Evolutionary conservation across 2,329 filamentous ascomycete species (phyloP), one percentile per base, ranked within the genome.

Genomic region (Calonectria henricotiae): DNA sequence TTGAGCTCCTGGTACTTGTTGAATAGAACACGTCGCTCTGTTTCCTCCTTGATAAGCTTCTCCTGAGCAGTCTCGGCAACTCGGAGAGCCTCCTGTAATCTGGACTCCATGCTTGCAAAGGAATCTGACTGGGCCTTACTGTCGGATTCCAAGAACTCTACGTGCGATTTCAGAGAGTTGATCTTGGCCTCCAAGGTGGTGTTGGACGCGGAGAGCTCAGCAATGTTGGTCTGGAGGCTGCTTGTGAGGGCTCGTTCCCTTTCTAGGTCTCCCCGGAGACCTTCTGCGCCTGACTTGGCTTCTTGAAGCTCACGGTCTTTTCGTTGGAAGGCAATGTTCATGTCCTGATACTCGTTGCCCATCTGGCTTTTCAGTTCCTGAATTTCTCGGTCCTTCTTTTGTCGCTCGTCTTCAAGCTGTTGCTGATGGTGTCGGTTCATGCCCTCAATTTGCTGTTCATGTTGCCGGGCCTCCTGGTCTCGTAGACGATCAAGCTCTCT

Each of bases 1-100:
- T 98, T 98, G 70, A 99, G 89, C 79, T 99, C 96, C 81, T 99
- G 95, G 55, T 99, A 96, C 81, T 97, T 96, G 83, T 98, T 98
- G 85, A 98, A 98, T 0, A 99, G 88, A 76, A 97, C 96, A 25
- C 96, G 90, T 15, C 96, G 91, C 62, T 98, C 86, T 0, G 94
- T 96, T 83, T 99, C 96, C 80, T 98, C 96, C 77, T 92, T 94
- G 72, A 96, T 92, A 32, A 99, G 86, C 79, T 96, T 98, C 74
- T 94, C 90, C 67, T 93, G 91, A 1, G 93, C 91, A 41, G 89
- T 87, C 35, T 93, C 90, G 1, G 92, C 93, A 23, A 88, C 85
- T 15, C 89, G 88, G 27, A 94, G 83, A 0, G 95, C 95, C 55
- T 96, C 92, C 78, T 94, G 92, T 78, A 98, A 90, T 63, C 92